Percentiles rank a stretch among this genome's conserved stretches.
These are phyloP conservation scores for Chrysochromulina parva DNA, from an alignment of 78 protist species.

Conservation along the genomic window DNA sequence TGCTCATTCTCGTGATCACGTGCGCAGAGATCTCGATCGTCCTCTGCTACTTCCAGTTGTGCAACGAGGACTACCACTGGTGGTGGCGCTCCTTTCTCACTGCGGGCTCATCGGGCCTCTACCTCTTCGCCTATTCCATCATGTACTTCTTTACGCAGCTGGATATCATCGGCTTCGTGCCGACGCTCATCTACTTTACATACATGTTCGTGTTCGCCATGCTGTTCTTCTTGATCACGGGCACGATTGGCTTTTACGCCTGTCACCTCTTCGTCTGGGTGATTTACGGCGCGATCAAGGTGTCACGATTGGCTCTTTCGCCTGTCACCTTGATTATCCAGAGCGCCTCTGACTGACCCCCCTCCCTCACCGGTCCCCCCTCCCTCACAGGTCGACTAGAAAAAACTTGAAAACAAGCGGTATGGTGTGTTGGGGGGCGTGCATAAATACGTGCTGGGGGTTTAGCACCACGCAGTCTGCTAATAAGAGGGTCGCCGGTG, in stretches of 20 bases:
- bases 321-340: too few species aligned
- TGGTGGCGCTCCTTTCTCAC: background rate
- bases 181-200: background rate
- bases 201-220: constrained; percentile 64
- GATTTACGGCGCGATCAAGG: constrained; percentile 41
- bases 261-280: constrained; percentile 30
- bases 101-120: background rate
- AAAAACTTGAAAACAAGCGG: too few species aligned
- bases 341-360: too few species aligned
- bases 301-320: background rate
- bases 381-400: too few species aligned
- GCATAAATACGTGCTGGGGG: too few species aligned
- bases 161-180: background rate
- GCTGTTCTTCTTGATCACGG: constrained; percentile 34
- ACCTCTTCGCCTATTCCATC: constrained; percentile 72
- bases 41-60: background rate
- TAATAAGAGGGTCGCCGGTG: too few species aligned
- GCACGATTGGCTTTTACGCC: constrained; percentile 47
- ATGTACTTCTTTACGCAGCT: background rate
- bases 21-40: background rate
- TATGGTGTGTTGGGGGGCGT: too few species aligned
- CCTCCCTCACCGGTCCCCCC: too few species aligned
- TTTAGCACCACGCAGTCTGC: too few species aligned
- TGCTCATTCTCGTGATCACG: background rate
- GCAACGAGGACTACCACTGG: background rate